Evolutionary conservation across 2,329 filamentous ascomycete genomes (phyloP).

Genomic region (Ophidiomyces ophidiicola): DNA sequence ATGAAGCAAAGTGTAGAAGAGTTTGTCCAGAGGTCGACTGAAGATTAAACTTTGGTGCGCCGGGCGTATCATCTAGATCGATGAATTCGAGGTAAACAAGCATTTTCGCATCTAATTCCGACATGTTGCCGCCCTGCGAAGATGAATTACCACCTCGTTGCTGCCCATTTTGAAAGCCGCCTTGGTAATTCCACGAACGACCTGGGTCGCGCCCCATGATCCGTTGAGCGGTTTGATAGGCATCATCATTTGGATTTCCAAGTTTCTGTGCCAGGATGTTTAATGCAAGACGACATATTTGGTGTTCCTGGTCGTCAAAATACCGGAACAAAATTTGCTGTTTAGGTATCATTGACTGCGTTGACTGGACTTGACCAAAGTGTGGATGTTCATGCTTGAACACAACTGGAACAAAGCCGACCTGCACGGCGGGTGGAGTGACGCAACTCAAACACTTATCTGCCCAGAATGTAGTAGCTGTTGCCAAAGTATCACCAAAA

Average conservation of each 20-base stretch:
- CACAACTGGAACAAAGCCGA: constrained; percentile 59
- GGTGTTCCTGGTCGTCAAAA: constrained; percentile 38
- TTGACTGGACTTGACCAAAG: constrained; percentile 35
- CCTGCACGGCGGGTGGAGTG: constrained; percentile 55
- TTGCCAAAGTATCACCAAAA: constrained; percentile 60
- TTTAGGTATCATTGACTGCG: constrained; percentile 35
- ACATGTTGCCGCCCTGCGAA: constrained; percentile 30
- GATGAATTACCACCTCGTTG: constrained; percentile 32
- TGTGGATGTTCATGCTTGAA: constrained; percentile 47
- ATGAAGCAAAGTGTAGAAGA: constrained; percentile 67
- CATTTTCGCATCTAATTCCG: constrained; percentile 54
- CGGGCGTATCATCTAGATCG: constrained; percentile 61
- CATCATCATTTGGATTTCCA: constrained; percentile 35
- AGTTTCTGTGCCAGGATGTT: constrained; percentile 38
- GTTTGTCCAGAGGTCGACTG: constrained; percentile 57
- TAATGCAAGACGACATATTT: constrained; percentile 35
- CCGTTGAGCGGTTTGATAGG: constrained; percentile 38
- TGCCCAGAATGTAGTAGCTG: constrained; percentile 70
- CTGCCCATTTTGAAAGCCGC: constrained; percentile 37
- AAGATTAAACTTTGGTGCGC: constrained; percentile 55
- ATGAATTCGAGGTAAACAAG: constrained; percentile 66
- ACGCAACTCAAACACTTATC: constrained; percentile 68
- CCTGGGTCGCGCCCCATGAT: constrained; percentile 36
- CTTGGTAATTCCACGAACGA: constrained; percentile 38
- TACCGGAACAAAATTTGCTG: constrained; percentile 57